Conservation (phyloP, 83 land plant genomes). For the Picea mariana region DNA sequence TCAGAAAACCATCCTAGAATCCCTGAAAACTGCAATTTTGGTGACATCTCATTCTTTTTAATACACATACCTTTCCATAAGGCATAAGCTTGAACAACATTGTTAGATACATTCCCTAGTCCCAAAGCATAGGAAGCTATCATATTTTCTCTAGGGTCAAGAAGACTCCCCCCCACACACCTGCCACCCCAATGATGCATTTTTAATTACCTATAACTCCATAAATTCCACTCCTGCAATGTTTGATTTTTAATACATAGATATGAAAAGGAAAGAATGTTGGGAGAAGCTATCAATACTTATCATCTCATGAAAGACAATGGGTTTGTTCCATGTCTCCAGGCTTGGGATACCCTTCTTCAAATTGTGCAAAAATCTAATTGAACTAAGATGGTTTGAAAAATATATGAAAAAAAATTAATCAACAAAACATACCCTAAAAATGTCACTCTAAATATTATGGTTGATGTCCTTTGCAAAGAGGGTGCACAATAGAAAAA, state of each 20-base stretch:
- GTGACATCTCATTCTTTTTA: no score
- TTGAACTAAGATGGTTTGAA: slow-evolving; percentile 31
- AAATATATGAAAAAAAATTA: slow-evolving; percentile 54
- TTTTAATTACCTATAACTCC: slow-evolving; percentile 26
- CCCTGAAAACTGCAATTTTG: no score
- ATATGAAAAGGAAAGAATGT: slow-evolving; percentile 51
- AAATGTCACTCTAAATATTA: slow-evolving; percentile 21
- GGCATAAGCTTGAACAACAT: no score
- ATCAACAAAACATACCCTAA: slow-evolving; percentile 41
- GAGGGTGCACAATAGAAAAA: slow-evolving; percentile 41
- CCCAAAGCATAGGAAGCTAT: no score
- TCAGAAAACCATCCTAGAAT: no score
- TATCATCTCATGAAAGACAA: slow-evolving; percentile 35
- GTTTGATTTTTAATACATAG: slow-evolving; percentile 55
- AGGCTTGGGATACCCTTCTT: slow-evolving; percentile 41
- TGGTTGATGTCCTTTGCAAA: slow-evolving; percentile 55
- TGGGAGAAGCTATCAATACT: slow-evolving; percentile 33
- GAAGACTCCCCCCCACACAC: no score
- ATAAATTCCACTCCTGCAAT: slow-evolving; percentile 24
- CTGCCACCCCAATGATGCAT: slow-evolving; percentile 6
- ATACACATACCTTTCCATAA: no score
- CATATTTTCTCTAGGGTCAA: no score
- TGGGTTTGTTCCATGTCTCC: slow-evolving; percentile 40
- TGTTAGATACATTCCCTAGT: no score
- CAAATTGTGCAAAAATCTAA: slow-evolving; percentile 38